Percentiles rank a stretch among this genome's conserved stretches.
Evolutionary conservation across 306 rosid genomes (phyloP).

Genomic region (Coriaria nepalensis): DNA sequence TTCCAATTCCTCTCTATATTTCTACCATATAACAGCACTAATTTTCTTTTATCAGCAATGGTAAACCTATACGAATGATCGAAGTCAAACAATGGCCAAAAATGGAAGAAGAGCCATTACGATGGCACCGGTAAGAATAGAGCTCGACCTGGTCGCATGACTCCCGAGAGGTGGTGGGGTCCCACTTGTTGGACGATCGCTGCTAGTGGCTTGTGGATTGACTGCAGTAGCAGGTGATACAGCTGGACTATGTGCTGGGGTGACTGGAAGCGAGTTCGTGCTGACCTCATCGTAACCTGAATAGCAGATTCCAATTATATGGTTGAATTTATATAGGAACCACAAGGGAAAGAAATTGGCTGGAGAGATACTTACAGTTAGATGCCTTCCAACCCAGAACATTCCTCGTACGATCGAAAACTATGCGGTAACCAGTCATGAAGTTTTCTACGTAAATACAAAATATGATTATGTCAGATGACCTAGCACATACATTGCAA

Average conservation of each 20-base stretch:
- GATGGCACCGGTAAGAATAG: constrained; percentile 15
- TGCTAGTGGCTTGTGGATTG: constrained; percentile 33
- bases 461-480: neutral
- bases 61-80: constrained; percentile 12
- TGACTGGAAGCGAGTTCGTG: constrained; percentile 23
- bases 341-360: neutral
- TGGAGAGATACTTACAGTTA: constrained; percentile 43
- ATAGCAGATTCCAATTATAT: constrained; percentile 3
- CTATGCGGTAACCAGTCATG: constrained; percentile 77
- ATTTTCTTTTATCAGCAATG: too few species aligned
- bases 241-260: constrained; percentile 23
- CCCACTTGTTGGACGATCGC: too few species aligned
- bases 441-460: constrained; percentile 63
- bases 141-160: constrained; percentile 27
- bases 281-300: constrained; percentile 41
- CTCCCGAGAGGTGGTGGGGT: neutral
- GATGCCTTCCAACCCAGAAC: constrained; percentile 63
- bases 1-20: constrained; percentile 35
- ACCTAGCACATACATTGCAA: neutral
- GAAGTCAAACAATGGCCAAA: constrained; percentile 26
- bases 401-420: constrained; percentile 68
- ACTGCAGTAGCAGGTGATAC: constrained; percentile 26
- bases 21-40: too few species aligned
- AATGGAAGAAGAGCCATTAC: constrained; percentile 19
- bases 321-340: constrained; percentile 4